A percentile compares a stretch with the other conserved stretches of the same genome.
Conservation (phyloP, 2,329 filamentous ascomycete genomes). For the Hypoxylon rubiginosum region DNA sequence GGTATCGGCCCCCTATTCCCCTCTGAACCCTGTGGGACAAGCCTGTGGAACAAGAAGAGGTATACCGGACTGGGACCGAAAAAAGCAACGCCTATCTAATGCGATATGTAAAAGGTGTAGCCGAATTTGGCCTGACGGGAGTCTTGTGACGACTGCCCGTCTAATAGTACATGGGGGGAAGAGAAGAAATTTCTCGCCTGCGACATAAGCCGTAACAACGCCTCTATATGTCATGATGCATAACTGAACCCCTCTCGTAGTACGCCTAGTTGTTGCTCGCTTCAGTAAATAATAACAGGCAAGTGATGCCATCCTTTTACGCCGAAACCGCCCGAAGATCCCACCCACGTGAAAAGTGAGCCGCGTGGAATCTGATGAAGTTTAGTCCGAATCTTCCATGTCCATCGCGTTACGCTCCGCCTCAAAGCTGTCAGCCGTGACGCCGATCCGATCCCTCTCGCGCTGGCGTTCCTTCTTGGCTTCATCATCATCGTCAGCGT, state of each 20-base stretch:
- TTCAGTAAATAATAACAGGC: constrained; percentile 18
- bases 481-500: constrained; percentile 63
- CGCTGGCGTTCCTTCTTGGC: constrained; percentile 52
- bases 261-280: constrained; percentile 15
- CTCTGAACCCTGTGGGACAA: constrained; percentile 3
- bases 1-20: constrained; percentile 5
- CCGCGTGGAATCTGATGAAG: not conserved
- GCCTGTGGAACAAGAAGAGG: constrained; percentile 13
- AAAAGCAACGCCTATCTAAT: constrained; percentile 49
- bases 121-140: constrained; percentile 7
- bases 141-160: not conserved
- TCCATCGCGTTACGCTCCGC: constrained; percentile 53
- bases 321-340: not conserved
- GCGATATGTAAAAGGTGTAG: constrained; percentile 32
- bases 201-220: constrained; percentile 29
- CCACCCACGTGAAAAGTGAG: not conserved
- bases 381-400: constrained; percentile 53
- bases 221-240: constrained; percentile 35
- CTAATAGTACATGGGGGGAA: constrained; percentile 30
- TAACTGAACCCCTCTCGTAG: constrained; percentile 16
- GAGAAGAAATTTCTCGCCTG: constrained; percentile 13
- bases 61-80: constrained; percentile 31
- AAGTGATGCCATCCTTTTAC: constrained; percentile 17
- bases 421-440: constrained; percentile 53
- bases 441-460: constrained; percentile 53